Conservation (phyloP, 495 filamentous ascomycete species). For the Hypoxylon rickii region DNA sequence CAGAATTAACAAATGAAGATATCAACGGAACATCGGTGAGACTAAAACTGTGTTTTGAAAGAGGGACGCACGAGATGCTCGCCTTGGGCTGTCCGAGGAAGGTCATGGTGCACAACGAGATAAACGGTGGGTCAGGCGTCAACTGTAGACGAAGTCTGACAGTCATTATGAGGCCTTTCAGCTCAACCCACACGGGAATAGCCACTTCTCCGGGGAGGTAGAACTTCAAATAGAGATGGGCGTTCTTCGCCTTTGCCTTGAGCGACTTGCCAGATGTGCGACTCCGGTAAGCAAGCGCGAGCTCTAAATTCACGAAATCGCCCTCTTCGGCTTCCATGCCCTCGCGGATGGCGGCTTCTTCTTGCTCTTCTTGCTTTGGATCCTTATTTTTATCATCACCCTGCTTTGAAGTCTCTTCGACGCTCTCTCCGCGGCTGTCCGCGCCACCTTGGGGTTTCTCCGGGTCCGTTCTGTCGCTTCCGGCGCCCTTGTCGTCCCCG, state of each 20-base stretch:
- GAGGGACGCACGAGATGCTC: constrained; percentile 68
- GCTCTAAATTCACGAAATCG: constrained; percentile 72
- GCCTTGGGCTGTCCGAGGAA: constrained; percentile 78
- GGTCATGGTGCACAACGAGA: constrained; percentile 69
- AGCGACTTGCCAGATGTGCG: constrained; percentile 59
- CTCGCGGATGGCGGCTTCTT: constrained; percentile 57
- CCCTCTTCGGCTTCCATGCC: constrained; percentile 76
- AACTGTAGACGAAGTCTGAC: constrained; percentile 69
- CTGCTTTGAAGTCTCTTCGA: constrained; percentile 12
- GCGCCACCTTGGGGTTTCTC: constrained; percentile 40
- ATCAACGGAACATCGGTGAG: constrained; percentile 74
- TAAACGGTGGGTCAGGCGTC: constrained; percentile 73
- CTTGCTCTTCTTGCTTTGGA: constrained; percentile 40
- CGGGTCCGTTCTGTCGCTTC: constrained; percentile 57
- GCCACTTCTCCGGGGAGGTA: constrained; percentile 64
- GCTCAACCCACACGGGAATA: constrained; percentile 73
- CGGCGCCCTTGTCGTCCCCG: constrained; percentile 31
- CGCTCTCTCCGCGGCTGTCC: constrained; percentile 38
- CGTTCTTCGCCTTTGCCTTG: constrained; percentile 66
- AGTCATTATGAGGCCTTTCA: constrained; percentile 67
- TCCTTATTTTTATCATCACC: constrained; percentile 20
- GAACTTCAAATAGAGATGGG: constrained; percentile 70
- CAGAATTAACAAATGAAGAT: constrained; percentile 72
- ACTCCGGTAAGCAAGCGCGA: constrained; percentile 70
- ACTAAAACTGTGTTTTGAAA: constrained; percentile 67